Conservation (phyloP, 2,329 filamentous ascomycete species). For the Sarocladium oryzae region DNA sequence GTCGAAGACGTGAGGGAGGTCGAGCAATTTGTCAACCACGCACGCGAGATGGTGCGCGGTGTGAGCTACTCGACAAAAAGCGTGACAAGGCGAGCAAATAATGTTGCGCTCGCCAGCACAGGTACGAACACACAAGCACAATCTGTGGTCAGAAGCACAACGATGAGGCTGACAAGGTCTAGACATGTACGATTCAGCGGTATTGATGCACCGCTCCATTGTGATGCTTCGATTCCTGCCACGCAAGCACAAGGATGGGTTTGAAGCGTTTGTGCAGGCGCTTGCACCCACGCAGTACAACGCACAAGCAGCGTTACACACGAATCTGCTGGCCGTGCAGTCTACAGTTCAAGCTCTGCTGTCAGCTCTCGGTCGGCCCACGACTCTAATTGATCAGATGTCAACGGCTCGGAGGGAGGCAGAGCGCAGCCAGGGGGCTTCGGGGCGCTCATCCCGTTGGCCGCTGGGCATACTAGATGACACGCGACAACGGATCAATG, state of each 20-base stretch:
- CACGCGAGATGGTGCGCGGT: conserved; percentile 79
- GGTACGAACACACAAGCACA: conserved; percentile 36
- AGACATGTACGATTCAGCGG: conserved; percentile 65
- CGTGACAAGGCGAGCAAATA: conserved; percentile 73
- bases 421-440: conserved; percentile 68
- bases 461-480: conserved; percentile 80
- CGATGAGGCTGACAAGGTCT: conserved; percentile 10
- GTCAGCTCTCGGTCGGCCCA: conserved; percentile 69
- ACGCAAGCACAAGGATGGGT: conserved; percentile 57
- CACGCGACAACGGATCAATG: conserved; percentile 71
- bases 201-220: conserved; percentile 45
- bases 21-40: conserved; percentile 87
- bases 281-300: conserved; percentile 63
- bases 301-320: conserved; percentile 67
- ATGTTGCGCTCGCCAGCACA: conserved; percentile 56
- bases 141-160: background rate
- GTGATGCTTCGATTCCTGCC: conserved; percentile 62
- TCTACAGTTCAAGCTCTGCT: conserved; percentile 79
- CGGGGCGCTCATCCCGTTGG: conserved; percentile 68
- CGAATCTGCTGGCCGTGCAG: conserved; percentile 71
- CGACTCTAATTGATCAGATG: conserved; percentile 71
- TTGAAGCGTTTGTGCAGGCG: conserved; percentile 64
- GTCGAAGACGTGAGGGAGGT: conserved; percentile 80
- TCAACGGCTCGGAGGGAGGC: conserved; percentile 66
- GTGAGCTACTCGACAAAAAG: conserved; percentile 79